Conservation (phyloP, 352 stramenopile genomes). For the Stramenopiles sp. region DNA sequence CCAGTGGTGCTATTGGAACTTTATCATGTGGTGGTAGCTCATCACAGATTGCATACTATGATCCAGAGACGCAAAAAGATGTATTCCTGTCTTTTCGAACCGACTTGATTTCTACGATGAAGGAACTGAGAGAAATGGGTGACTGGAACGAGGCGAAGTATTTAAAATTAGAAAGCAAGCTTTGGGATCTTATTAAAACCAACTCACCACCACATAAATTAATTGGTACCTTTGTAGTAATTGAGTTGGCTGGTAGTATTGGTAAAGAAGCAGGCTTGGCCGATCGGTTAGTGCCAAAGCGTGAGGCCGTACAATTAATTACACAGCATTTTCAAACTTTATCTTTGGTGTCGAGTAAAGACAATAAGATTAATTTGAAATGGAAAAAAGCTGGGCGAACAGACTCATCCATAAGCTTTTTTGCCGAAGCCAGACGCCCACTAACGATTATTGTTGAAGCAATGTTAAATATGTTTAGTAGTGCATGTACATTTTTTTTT, state of each 20-base stretch:
- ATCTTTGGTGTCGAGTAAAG: neutral
- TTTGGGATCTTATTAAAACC: neutral
- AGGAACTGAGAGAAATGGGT: neutral
- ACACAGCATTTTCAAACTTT: neutral
- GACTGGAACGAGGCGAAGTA: neutral
- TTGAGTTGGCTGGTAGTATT: neutral
- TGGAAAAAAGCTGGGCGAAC: neutral
- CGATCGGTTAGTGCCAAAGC: neutral
- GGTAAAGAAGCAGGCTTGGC: neutral
- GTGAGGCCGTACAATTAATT: neutral
- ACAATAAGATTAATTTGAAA: neutral
- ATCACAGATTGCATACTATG: neutral
- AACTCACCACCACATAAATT: neutral
- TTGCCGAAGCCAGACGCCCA: neutral
- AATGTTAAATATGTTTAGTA: neutral
- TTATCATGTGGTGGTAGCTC: neutral
- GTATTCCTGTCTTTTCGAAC: neutral
- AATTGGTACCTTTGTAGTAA: neutral
- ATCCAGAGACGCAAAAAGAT: neutral
- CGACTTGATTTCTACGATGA: neutral
- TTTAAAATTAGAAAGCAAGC: neutral
- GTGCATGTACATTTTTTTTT: neutral
- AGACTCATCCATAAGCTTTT: neutral
- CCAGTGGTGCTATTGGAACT: neutral
- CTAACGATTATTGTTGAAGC: neutral